These are phyloP conservation scores for Paramecium primaurelia DNA, from an alignment of 73 alveolate genomes.

Conservation along the genomic window DNA sequence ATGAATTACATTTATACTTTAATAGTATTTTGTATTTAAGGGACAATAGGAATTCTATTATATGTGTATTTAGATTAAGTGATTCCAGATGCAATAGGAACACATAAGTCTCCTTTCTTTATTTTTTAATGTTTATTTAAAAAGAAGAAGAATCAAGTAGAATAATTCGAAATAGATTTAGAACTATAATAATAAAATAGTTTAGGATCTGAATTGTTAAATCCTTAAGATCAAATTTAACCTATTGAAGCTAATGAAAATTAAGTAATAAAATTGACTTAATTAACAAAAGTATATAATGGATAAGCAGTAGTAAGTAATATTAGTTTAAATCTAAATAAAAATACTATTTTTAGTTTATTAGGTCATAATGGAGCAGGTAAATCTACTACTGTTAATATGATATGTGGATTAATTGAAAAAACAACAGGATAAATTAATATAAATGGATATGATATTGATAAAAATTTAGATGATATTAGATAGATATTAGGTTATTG, in stretches of 20 bases:
- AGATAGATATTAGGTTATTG: constrained; percentile 69
- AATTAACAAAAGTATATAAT: not conserved
- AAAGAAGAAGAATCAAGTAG: not conserved
- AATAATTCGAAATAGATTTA: not conserved
- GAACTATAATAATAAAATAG: not conserved
- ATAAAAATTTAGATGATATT: constrained; percentile 47
- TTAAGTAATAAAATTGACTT: not conserved
- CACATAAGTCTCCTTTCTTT: constrained; percentile 13
- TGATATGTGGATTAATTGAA: constrained; percentile 65
- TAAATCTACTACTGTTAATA: constrained; percentile 68
- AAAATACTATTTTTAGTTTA: constrained; percentile 56
- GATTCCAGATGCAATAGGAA: not conserved
- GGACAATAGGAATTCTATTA: not conserved
- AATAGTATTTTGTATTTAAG: not conserved
- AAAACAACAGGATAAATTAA: constrained; percentile 60
- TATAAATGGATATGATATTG: constrained; percentile 20
- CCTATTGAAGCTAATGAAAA: not conserved
- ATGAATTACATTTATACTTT: not conserved
- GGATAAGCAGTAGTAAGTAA: not conserved
- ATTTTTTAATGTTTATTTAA: not conserved
- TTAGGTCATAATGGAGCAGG: constrained; percentile 84
- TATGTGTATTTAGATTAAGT: constrained; percentile 38
- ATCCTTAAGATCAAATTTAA: not conserved
- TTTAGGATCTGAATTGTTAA: not conserved
- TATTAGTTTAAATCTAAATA: not conserved